phyloP scores from a whole-genome alignment of 2,329 filamentous ascomycete genomes.

The Penicillium sp. region DNA sequence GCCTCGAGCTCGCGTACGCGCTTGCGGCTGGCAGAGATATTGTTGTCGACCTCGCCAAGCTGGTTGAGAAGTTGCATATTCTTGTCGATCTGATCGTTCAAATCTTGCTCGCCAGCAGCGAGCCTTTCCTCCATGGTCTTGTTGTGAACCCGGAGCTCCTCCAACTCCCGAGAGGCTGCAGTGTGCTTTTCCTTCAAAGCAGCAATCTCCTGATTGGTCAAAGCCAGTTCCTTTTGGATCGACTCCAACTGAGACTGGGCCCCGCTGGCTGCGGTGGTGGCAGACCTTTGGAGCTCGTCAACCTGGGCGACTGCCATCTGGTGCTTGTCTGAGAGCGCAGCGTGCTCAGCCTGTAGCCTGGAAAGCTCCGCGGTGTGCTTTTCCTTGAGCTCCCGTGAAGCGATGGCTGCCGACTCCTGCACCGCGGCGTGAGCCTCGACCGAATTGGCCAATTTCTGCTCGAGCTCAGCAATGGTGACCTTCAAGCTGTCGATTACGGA shows the following conservation, averaged over 20 bases:
- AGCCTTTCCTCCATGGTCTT: constrained; percentile 37
- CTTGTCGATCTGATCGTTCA: constrained; percentile 44
- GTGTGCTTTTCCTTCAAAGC: constrained; percentile 35
- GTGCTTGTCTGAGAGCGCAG: constrained; percentile 47
- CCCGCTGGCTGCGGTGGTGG: constrained; percentile 73
- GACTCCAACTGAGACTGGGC: constrained; percentile 67
- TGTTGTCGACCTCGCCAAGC: constrained; percentile 41
- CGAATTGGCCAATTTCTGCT: constrained; percentile 64
- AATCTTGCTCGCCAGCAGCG: constrained; percentile 35
- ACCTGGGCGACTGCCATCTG: constrained; percentile 54
- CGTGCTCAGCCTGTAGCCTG: constrained; percentile 45
- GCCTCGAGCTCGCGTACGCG: constrained; percentile 43
- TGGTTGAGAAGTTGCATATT: constrained; percentile 44
- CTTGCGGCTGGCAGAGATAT: constrained; percentile 38
- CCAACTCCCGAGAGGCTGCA: constrained; percentile 33
- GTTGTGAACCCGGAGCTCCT: constrained; percentile 32
- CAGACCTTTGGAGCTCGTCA: constrained; percentile 78
- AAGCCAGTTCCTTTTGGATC: constrained; percentile 56
- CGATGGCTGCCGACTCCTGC: constrained; percentile 42
- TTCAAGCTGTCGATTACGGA: constrained; percentile 41
- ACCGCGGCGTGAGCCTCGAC: constrained; percentile 43
- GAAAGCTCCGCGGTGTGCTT: constrained; percentile 50
- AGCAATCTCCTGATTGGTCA: constrained; percentile 36
- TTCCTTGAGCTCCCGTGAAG: constrained; percentile 25
- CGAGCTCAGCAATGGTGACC: constrained; percentile 53